Evolutionary conservation across 805 yeast genomes (phyloP), one percentile per base, ranked within the genome.

Genomic region (Candida montana): DNA sequence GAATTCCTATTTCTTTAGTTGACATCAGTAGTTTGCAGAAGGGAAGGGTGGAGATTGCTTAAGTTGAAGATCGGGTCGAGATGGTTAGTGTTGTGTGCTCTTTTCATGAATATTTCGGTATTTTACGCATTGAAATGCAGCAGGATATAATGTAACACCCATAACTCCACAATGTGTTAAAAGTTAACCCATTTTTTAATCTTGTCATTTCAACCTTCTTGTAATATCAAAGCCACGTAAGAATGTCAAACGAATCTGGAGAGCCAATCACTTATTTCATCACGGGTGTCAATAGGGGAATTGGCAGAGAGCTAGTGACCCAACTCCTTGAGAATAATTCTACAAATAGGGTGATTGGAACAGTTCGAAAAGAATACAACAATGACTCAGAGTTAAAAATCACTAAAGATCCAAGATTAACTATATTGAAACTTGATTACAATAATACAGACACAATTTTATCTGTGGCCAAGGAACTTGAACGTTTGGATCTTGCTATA

Each of bases 201-300:
- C 13, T 7, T 8, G 7, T 29, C 31, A 7, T 23, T 7, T 7
- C 10, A 23, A 7, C 30, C 8, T 10, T 27, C 11, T 12, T 10
- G 6, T 5, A 5, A 27, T 12, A 27, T 27, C 12, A 27, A 27
- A 27, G 12, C 30, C 8, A 13, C 8, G 17, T 11, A 24, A 35
- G 6, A 18, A 26, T 35, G 30, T 11, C 32, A 2, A n/a, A 21
- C 7, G 27, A 31, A 2, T 10, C 41, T n/a, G 45, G 35, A 19
- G 41, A 44, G n/a, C 5, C 29, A 45, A 46, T 46, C 12, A 53
- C 57, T 1, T 55, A 45, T 33, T 55, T 55, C 44, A 53, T 55
- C 35, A 54, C 60, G 2, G 60, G 60, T 12, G 42, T 53, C 8
- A 55, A 52, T 39, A 46, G 54, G 35, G 60, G 58, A 1, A 45